Evolutionary conservation across 140 eudicot species (phyloP).

Genomic region (Ambrosia hybrid): DNA sequence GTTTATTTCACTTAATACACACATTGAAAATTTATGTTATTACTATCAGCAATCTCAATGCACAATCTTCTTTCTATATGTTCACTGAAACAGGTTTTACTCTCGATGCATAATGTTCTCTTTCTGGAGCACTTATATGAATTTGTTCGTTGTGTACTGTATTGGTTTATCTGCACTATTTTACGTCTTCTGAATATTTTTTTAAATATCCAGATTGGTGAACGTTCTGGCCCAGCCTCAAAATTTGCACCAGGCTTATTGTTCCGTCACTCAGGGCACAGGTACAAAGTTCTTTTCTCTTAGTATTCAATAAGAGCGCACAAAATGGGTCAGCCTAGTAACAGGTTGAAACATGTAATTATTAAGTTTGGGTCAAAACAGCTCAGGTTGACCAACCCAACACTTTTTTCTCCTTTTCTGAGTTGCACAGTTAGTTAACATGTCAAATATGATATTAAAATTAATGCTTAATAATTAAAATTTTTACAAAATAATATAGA

Average conservation of each 20-base stretch:
- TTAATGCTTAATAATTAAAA: neutral
- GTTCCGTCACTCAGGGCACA: conserved; percentile 52
- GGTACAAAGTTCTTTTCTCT: conserved; percentile 38
- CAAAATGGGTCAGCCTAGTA: neutral
- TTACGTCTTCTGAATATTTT: neutral
- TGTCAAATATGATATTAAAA: neutral
- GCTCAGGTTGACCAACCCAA: neutral
- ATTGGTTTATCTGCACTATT: neutral
- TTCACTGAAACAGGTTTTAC: neutral
- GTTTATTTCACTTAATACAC: neutral
- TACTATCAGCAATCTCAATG: neutral
- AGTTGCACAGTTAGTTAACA: neutral
- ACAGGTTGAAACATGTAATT: neutral
- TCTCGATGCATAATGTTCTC: neutral
- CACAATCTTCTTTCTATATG: neutral
- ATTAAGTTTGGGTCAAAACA: conserved; percentile 3
- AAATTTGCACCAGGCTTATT: conserved; percentile 29
- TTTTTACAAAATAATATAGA: too few relatives aligned
- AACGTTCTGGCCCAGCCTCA: conserved; percentile 27
- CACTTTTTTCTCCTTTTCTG: neutral
- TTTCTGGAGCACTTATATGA: neutral
- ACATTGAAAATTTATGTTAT: neutral
- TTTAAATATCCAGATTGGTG: conserved; percentile 17
- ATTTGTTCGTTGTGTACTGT: neutral
- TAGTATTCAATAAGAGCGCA: neutral